phyloP scores from a whole-genome alignment of 257 asterid species.

The Rhazya stricta region DNA sequence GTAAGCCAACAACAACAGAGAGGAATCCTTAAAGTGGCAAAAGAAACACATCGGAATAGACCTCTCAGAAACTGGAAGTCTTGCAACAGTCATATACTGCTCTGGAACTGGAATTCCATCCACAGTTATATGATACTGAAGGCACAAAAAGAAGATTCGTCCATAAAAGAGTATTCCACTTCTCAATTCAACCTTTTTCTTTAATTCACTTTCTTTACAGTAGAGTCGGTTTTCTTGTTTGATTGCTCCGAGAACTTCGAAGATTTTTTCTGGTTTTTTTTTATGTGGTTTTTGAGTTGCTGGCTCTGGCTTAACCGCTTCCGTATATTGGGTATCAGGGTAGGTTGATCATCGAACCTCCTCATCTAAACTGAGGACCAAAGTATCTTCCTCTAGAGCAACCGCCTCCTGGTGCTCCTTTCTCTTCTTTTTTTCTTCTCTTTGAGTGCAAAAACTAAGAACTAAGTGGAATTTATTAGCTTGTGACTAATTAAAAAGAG shows the following conservation, averaged over 20 bases:
- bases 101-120: too few species aligned
- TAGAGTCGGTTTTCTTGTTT: constrained; percentile 35
- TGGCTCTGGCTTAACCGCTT: constrained; percentile 33
- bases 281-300: constrained; percentile 12
- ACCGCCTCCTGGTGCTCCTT: constrained; percentile 28
- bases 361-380: constrained; percentile 74
- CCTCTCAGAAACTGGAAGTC: too few species aligned
- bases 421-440: constrained; percentile 29
- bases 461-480: too few species aligned
- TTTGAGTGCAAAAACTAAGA: constrained; percentile 27
- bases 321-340: constrained; percentile 32
- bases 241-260: constrained; percentile 2
- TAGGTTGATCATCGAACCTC: constrained; percentile 39
- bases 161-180: too few species aligned
- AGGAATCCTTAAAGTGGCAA: too few species aligned
- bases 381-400: constrained; percentile 59
- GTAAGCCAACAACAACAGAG: too few species aligned
- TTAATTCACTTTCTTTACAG: constrained; percentile 45
- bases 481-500: constrained; percentile 20
- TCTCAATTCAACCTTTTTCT: constrained; percentile 35
- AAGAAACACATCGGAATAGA: too few species aligned
- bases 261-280: constrained; percentile 28
- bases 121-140: too few species aligned
- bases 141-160: too few species aligned
- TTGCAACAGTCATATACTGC: too few species aligned